Conservation (phyloP, 1,284 basidiomycete species). For the Cutaneotrichosporon cavernicola region DNA sequence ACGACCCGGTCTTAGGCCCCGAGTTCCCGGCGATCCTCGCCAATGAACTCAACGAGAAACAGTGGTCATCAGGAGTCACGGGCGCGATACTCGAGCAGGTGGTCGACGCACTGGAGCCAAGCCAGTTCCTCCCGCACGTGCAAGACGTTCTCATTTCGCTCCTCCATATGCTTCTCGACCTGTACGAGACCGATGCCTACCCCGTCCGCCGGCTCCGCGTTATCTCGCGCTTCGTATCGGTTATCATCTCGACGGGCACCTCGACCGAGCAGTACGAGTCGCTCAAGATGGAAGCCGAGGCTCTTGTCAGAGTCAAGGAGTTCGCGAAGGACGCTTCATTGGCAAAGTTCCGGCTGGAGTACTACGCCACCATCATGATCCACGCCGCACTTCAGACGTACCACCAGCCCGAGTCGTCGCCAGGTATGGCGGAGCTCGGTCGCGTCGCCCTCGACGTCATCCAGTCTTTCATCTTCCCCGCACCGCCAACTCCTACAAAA, state of each 20-base stretch:
- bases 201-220: constrained; percentile 39
- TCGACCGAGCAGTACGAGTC: constrained; percentile 27
- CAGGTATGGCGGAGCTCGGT: constrained; percentile 21
- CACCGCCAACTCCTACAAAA: background rate
- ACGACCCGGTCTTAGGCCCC: constrained; percentile 8
- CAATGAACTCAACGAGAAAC: constrained; percentile 3
- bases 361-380: constrained; percentile 28
- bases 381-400: constrained; percentile 35
- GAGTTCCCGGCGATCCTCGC: constrained; percentile 16
- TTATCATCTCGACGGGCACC: constrained; percentile 29
- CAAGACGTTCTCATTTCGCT: constrained; percentile 30
- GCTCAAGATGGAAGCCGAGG: constrained; percentile 8
- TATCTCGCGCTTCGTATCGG: constrained; percentile 16
- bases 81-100: constrained; percentile 37
- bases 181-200: constrained; percentile 34
- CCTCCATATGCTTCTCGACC: constrained; percentile 28
- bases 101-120: constrained; percentile 28
- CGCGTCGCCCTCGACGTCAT: constrained; percentile 29
- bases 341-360: constrained; percentile 28
- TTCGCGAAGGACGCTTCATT: constrained; percentile 27
- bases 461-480: constrained; percentile 32
- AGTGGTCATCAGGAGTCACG: constrained; percentile 9
- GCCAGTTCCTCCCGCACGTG: constrained; percentile 31
- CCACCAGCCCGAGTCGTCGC: constrained; percentile 28
- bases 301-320: constrained; percentile 10